phyloP scores from a whole-genome alignment of 257 asterid species.

The Phtheirospermum japonicum region DNA sequence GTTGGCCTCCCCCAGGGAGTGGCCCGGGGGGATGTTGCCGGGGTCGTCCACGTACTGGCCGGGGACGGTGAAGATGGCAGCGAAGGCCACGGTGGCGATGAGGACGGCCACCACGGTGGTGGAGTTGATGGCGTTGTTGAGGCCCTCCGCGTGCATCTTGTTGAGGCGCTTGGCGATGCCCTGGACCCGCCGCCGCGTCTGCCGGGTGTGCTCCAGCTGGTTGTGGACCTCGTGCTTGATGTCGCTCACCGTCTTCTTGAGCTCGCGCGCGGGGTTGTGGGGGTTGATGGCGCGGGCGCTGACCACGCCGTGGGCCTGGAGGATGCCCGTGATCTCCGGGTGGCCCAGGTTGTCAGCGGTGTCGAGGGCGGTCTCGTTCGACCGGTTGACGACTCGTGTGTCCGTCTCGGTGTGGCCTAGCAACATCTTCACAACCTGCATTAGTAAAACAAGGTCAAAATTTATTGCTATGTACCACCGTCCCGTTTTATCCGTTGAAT shows the following conservation, averaged over 20 bases:
- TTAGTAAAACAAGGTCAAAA: neutral
- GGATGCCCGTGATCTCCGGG: constrained; percentile 27
- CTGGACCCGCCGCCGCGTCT: constrained; percentile 48
- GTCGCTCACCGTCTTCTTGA: constrained; percentile 52
- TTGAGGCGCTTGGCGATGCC: constrained; percentile 52
- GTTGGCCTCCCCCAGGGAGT: constrained; percentile 45
- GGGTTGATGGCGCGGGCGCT: constrained; percentile 40
- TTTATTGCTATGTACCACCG: no score
- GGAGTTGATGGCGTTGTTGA: constrained; percentile 58
- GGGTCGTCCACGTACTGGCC: constrained; percentile 51
- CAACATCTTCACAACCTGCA: constrained; percentile 40
- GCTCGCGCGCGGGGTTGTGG: constrained; percentile 36
- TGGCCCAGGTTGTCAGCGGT: constrained; percentile 40
- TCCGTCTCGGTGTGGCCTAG: constrained; percentile 27
- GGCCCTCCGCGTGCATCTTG: constrained; percentile 54
- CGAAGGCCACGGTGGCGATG: constrained; percentile 54
- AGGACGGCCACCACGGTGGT: constrained; percentile 57
- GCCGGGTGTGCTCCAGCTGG: constrained; percentile 55
- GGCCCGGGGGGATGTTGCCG: constrained; percentile 32
- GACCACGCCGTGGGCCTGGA: constrained; percentile 41
- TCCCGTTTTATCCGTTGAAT: no score
- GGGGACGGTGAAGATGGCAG: constrained; percentile 54
- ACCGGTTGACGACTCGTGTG: constrained; percentile 36
- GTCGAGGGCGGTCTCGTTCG: constrained; percentile 46
- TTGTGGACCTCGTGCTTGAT: constrained; percentile 59